phyloP scores from a whole-genome alignment of 2,329 filamentous ascomycete genomes.

The Colletotrichum plurivorum region DNA sequence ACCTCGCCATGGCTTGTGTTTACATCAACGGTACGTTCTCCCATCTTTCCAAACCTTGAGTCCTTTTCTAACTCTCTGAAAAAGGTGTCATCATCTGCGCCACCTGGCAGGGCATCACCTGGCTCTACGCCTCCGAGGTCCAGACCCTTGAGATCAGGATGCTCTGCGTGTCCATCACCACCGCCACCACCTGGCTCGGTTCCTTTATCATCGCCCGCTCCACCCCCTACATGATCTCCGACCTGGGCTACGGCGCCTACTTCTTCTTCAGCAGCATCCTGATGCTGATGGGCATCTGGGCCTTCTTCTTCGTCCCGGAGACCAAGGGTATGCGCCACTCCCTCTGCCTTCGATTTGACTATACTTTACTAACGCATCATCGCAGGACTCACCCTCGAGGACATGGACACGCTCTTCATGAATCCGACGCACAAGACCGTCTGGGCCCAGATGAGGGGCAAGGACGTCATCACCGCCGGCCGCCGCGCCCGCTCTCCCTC shows the following conservation, averaged over 20 bases:
- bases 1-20: constrained; percentile 61
- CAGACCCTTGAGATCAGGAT: constrained; percentile 57
- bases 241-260: constrained; percentile 64
- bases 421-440: constrained; percentile 50
- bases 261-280: constrained; percentile 66
- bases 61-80: background rate
- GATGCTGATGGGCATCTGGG: constrained; percentile 60
- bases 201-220: constrained; percentile 57
- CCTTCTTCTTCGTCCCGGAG: constrained; percentile 65
- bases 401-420: constrained; percentile 57
- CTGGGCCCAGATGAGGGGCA: constrained; percentile 45
- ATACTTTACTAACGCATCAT: background rate
- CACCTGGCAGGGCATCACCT: constrained; percentile 59
- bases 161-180: constrained; percentile 52
- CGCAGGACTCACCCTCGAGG: constrained; percentile 59
- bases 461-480: constrained; percentile 10
- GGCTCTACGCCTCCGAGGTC: constrained; percentile 63
- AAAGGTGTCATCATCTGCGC: constrained; percentile 51
- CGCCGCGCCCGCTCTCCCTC: constrained; percentile 35
- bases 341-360: accelerated
- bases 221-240: constrained; percentile 58
- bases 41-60: accelerated
- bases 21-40: constrained; percentile 57
- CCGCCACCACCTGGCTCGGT: constrained; percentile 55
- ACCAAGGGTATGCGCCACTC: constrained; percentile 57